Evolutionary conservation across 140 eudicot species (phyloP).

Genomic region (Cichorium intybus): DNA sequence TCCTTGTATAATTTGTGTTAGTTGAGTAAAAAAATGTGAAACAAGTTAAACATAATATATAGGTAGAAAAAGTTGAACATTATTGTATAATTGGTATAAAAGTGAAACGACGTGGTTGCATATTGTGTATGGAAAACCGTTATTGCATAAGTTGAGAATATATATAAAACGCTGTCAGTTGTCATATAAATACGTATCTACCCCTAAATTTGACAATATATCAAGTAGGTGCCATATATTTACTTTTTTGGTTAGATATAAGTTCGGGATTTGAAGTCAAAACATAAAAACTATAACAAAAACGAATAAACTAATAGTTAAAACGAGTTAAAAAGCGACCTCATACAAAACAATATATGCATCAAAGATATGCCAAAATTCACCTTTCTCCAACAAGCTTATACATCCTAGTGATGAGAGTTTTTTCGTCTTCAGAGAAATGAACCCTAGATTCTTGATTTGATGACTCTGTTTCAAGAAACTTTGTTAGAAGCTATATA

Average conservation of each 20-base stretch:
- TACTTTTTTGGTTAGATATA: neutral
- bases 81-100: neutral
- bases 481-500: neutral
- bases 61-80: neutral
- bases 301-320: neutral
- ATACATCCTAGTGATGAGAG: slow-evolving; percentile 45
- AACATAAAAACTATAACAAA: neutral
- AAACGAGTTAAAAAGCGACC: neutral
- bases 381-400: slow-evolving; percentile 51
- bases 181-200: neutral
- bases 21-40: neutral
- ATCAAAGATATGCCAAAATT: neutral
- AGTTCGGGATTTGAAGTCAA: neutral
- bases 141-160: neutral
- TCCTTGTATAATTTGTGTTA: neutral
- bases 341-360: neutral
- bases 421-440: slow-evolving; percentile 40
- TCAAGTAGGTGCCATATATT: neutral
- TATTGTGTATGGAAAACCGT: neutral
- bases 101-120: neutral
- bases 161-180: neutral
- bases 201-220: neutral
- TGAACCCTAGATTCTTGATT: slow-evolving; percentile 31
- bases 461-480: slow-evolving; percentile 13
- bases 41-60: neutral